Base-by-base conservation (phyloP, 208 protist species). In the Crithidia sp. region DNA sequence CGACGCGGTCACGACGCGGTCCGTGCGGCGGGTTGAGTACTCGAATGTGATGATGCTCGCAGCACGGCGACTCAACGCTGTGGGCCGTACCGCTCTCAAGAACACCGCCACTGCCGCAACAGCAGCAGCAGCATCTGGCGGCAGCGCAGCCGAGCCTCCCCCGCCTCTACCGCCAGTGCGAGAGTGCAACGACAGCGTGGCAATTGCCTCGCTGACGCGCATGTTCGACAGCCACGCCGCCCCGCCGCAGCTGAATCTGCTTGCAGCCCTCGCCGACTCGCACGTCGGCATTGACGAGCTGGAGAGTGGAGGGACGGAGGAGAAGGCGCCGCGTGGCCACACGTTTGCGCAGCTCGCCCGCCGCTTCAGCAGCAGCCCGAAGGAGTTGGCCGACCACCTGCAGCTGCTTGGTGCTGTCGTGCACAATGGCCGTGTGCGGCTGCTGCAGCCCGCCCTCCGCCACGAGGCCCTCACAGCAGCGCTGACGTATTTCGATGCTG, bases 31-130 rank as follows among this genome's bases (percentile, higher is more conserved):
- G 2, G 84, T 92, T 10, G 90, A 95, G 76, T 93, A 95, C 82
- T 95, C 90, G 39, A 95, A 95, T 66, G 77, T 79, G 52, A 73
- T 95, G 36, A 79, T 95, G 56, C 58, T 95, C 40, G 81, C 83
- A 40, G 43, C 71, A 13, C 72, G 79, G 13, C 60, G 58, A 4
- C 74, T 71, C 62, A 74, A 70, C 45, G 44, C 40, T 4, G 14
- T 36, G 36, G 66, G 76, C 36, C 4, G 47, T 13, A 41, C 52
- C 40, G 50, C 45, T 39, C 2, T 36, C 12, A 28, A 28, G 28
- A 28, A 28, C 28, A 28, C 28, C 28, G 28, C 28, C 28, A 28
- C 28, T 1, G 28, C 28, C 28, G 28, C 28, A 28, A 28, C 28
- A 28, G 28, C 28, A 28, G 28, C 28, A 28, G 28, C 28, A 28